Conservation (phyloP, 169 alveolate species). For the Plasmodium vinckei region DNA sequence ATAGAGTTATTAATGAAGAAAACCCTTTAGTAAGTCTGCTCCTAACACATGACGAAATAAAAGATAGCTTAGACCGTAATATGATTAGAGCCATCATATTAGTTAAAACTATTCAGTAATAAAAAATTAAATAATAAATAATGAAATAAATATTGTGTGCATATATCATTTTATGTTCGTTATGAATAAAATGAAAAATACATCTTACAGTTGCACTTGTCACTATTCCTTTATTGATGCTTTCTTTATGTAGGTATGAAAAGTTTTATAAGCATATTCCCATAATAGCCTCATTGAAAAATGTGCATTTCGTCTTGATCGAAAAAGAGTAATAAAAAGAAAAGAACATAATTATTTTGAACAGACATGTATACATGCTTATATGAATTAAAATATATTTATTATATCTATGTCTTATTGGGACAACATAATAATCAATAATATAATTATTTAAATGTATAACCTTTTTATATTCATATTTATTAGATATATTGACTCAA, state of each 20-base stretch:
- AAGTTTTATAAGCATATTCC: conserved; percentile 63
- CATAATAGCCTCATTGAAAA: conserved; percentile 23
- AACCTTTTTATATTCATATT: no score
- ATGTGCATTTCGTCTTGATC: conserved; percentile 21
- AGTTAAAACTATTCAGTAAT: conserved; percentile 44
- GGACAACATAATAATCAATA: no score
- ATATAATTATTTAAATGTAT: no score
- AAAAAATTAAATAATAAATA: not conserved
- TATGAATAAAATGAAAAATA: no score
- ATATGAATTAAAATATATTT: not conserved
- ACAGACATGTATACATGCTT: not conserved
- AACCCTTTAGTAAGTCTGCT: conserved; percentile 1
- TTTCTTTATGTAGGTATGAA: conserved; percentile 23
- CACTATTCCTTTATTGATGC: not conserved
- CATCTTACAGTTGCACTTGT: not conserved
- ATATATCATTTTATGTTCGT: not conserved
- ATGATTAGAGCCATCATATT: conserved; percentile 26
- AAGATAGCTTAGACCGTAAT: conserved; percentile 16
- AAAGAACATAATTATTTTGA: not conserved
- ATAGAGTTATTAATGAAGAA: conserved; percentile 24
- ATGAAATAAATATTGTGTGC: not conserved
- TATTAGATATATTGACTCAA: conserved; percentile 26
- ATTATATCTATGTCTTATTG: not conserved
- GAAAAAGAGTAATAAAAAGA: conserved; percentile 28
- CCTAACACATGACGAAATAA: conserved; percentile 43